Evolutionary conservation across 2,329 filamentous ascomycete genomes (phyloP), one percentile per base, ranked within the genome.

Genomic region (Colletotrichum cordylinicola): DNA sequence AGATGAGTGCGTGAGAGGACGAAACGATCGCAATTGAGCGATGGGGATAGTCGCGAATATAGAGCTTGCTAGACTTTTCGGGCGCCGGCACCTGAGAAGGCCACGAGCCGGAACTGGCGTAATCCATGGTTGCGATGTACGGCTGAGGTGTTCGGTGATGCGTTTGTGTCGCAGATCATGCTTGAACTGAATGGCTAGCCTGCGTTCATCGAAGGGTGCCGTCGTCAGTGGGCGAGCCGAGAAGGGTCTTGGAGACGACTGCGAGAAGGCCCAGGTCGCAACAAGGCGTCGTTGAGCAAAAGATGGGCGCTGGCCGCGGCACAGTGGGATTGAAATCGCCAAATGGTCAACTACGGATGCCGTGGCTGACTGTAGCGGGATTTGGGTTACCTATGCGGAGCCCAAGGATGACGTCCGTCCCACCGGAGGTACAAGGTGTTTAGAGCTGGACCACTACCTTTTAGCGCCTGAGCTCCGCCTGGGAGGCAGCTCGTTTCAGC

Each of bases 1-100:
- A 95, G 79, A 98, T 93, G 80, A 98, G 90, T 81, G 93, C 94
- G 84, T 98, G 94, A 24, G 93, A 91, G 55, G 93, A 87, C 35
- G 96, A 96, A 48, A 94, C 93, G 79, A 98, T 93, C 78, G 95
- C 95, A 83, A 98, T 95, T 79, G 95, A 94, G 79, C 96, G 94
- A 83, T 95, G 92, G 79, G 95, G 95, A 82, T 95, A 92, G 82
- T 98, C 96, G 86, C 94, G 94, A 84, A 98, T 93, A 81, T 97
- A 91, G 77, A 98, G 92, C 81, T 94, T 93, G 86, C 95, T 94
- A 73, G 93, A 91, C 87, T 89, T 91, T 75, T 92, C 90, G 77
- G 87, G 85, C 60, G 88, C 86, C 16, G 88, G 87, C 78, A 87
- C 82, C 80, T 89, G 86, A 75, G 87, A 84, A 77, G 82, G 85